Conservation (phyloP, 306 rosid genomes). For the Ormosia emarginata region DNA sequence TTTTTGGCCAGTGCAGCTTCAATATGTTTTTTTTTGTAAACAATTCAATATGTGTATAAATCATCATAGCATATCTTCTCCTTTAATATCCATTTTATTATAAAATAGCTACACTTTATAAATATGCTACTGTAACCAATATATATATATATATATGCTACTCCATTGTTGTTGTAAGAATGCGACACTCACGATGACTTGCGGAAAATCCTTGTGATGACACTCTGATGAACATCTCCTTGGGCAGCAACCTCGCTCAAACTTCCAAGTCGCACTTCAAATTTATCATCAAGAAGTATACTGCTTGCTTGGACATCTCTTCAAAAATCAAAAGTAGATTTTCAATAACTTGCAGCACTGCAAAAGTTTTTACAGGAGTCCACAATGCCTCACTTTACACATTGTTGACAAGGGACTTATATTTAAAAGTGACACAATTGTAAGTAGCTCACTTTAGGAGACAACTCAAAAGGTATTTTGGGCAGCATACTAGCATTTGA, state of each 20-base stretch:
- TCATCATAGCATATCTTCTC: background rate
- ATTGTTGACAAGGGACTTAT: background rate
- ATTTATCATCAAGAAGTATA: constrained; percentile 93
- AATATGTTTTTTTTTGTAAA: background rate
- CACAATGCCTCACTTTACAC: background rate
- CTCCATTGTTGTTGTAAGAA: background rate
- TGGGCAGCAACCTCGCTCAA: constrained; percentile 69
- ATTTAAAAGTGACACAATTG: background rate
- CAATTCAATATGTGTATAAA: background rate
- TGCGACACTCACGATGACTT: constrained; percentile 66
- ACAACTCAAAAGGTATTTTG: background rate
- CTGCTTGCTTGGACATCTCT: constrained; percentile 97
- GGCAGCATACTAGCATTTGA: background rate
- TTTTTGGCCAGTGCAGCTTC: background rate
- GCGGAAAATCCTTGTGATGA: constrained; percentile 63
- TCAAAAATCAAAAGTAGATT: constrained; percentile 27
- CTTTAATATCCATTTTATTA: background rate
- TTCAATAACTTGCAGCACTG: constrained; percentile 9
- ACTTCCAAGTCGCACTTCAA: constrained; percentile 97
- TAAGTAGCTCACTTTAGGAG: too few relatives aligned
- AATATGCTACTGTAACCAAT: too few relatives aligned
- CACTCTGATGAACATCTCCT: constrained; percentile 73
- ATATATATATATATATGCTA: too few relatives aligned
- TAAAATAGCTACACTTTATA: background rate
- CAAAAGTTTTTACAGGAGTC: background rate